Evolutionary conservation across 1,139 yeast genomes (phyloP).

Genomic region (Pichiaceae sp.): DNA sequence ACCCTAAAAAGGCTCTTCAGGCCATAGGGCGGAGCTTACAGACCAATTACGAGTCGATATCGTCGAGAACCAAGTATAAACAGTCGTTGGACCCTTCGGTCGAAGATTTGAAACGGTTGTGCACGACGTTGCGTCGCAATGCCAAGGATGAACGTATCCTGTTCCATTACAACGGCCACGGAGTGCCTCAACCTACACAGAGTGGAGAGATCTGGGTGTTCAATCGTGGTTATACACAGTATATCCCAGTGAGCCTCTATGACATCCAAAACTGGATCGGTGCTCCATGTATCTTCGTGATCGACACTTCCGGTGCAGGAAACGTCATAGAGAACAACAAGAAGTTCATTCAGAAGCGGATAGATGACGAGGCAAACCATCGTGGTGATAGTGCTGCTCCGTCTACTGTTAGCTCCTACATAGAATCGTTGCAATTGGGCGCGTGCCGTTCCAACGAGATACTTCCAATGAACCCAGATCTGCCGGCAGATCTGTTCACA

Average conservation of each 20-base stretch:
- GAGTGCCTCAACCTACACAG: slow-evolving; percentile 95
- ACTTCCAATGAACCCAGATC: slow-evolving; percentile 86
- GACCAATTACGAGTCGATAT: slow-evolving; percentile 80
- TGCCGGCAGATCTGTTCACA: slow-evolving; percentile 94
- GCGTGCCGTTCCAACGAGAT: slow-evolving; percentile 85
- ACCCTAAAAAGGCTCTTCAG: slow-evolving; percentile 86
- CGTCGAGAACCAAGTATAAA: slow-evolving; percentile 82
- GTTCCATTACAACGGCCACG: slow-evolving; percentile 97
- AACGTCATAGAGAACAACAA: slow-evolving; percentile 86
- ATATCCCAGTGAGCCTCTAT: slow-evolving; percentile 87
- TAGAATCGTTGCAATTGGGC: slow-evolving; percentile 88
- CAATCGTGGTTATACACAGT: slow-evolving; percentile 93
- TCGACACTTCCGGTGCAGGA: slow-evolving; percentile 94
- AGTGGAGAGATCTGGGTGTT: slow-evolving; percentile 99
- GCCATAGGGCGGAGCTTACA: slow-evolving; percentile 85
- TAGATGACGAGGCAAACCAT: slow-evolving; percentile 77
- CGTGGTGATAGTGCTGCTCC: slow-evolving; percentile 45
- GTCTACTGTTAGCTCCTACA: slow-evolving; percentile 54
- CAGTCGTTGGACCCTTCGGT: slow-evolving; percentile 92
- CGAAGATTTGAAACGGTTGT: slow-evolving; percentile 88
- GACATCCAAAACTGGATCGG: slow-evolving; percentile 97
- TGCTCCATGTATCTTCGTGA: slow-evolving; percentile 92
- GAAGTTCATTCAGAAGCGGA: slow-evolving; percentile 82
- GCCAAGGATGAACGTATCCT: slow-evolving; percentile 87
- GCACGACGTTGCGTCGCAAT: slow-evolving; percentile 78